phyloP scores from a whole-genome alignment of 306 rosid species.

The Rosa persica region DNA sequence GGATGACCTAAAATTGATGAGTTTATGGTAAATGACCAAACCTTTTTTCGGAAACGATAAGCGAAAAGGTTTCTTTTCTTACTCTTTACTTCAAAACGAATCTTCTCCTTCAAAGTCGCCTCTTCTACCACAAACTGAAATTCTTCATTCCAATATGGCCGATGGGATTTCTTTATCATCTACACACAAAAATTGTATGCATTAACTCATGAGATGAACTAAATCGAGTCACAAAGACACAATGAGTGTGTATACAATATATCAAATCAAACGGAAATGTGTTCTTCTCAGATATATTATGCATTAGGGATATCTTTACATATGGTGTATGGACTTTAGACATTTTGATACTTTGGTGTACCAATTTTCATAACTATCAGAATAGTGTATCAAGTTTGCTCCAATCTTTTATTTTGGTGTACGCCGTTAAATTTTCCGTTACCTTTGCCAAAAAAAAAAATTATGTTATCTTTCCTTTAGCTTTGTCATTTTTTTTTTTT shows the following conservation, averaged over 20 bases:
- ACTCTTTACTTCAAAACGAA: slow-evolving; percentile 30
- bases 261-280: neutral
- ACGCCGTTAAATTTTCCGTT: too few species aligned
- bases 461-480: too few species aligned
- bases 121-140: slow-evolving; percentile 34
- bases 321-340: too few species aligned
- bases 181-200: neutral
- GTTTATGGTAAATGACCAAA: neutral
- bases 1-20: neutral
- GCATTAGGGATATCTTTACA: too few species aligned
- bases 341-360: too few species aligned
- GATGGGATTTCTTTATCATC: slow-evolving; percentile 19
- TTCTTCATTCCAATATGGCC: slow-evolving; percentile 35
- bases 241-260: neutral
- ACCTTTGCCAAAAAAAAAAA: too few species aligned
- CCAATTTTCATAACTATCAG: too few species aligned
- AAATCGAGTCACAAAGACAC: neutral
- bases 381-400: too few species aligned
- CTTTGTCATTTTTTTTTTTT: too few species aligned
- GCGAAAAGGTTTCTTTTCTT: slow-evolving; percentile 2
- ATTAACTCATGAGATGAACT: neutral
- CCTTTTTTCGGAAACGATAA: slow-evolving; percentile 13
- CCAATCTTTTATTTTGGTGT: too few species aligned
- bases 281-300: neutral
- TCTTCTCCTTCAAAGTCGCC: slow-evolving; percentile 26